phyloP scores from a whole-genome alignment of 225 moss, liverwort and hornwort species.

The Physcomitrellopsis africana region DNA sequence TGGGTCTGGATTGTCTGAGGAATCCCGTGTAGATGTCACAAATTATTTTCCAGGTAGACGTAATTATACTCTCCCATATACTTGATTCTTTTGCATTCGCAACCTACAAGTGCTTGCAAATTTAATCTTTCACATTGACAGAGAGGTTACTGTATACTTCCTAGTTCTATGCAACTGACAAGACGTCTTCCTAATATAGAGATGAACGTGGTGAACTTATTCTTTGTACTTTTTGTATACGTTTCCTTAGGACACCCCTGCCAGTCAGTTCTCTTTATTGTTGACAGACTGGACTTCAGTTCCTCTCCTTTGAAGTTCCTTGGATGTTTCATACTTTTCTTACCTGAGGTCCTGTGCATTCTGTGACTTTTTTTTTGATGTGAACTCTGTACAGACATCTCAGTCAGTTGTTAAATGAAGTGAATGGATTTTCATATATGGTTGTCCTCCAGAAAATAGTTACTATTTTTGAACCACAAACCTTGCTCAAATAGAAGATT shows the following conservation, averaged over 20 bases:
- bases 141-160: conserved; percentile 14
- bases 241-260: conserved; percentile 6
- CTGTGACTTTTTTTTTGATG: too few relatives aligned
- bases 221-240: conserved; percentile 28
- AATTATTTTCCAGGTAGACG: not conserved
- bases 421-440: too few relatives aligned
- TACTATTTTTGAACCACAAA: too few relatives aligned
- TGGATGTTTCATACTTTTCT: too few relatives aligned
- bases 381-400: too few relatives aligned
- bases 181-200: not conserved
- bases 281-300: not conserved
- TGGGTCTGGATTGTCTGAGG: conserved; percentile 71
- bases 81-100: conserved; percentile 9
- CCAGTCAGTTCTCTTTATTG: conserved; percentile 26
- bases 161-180: conserved; percentile 14
- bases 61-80: not conserved
- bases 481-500: too few relatives aligned
- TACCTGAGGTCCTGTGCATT: too few relatives aligned
- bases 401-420: too few relatives aligned
- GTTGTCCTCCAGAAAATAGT: too few relatives aligned
- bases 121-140: conserved; percentile 12
- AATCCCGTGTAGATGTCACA: conserved; percentile 5
- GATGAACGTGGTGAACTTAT: conserved; percentile 23
- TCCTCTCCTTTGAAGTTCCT: not conserved
- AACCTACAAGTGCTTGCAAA: conserved; percentile 17